Base-by-base conservation (phyloP, 2,329 filamentous ascomycete genomes). In the Falciphora oryzae region DNA sequence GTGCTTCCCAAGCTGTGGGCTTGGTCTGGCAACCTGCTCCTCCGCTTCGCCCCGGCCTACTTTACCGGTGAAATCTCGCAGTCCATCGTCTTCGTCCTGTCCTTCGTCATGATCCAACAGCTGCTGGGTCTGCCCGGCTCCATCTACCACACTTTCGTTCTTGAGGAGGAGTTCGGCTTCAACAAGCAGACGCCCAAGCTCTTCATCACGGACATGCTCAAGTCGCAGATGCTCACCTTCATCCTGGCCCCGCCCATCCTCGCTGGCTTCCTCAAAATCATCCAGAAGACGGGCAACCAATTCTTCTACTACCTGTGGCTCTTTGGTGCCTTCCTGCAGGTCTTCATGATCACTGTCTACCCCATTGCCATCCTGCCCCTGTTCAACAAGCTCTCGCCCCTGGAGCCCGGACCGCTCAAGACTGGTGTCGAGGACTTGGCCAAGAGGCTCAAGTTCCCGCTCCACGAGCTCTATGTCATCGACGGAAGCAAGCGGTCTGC, bases 281-380 rank as follows among this genome's bases (percentile, higher is more conserved):
- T 99, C 72, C 89, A 97, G 78, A 91, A 90, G 80, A 97, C 96
- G 16, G 95, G 95, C 69, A 91, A 90, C 74, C 86, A 89, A 74
- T 99, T 99, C 84, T 97, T 98, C 83, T 96, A 96, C 81, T 99
- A 97, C 76, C 87, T 99, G 65, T 99, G 94, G 93, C 79, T 95
- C 66, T 98, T 99, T 73, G 89, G 91, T 70, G 88, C 96, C 66
- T 89, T 86, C 65, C 86, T 99, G 57, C 95, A 98, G 79, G 84
- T 98, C 68, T 94, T 95, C 76, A 93, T 92, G 79, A 97, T 97
- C 73, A 97, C 95, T 59, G 90, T 97, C 75, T 99, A 97, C 79
- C 95, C 95, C 1, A 92, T 97, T 72, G 88, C 90, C 68, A 98
- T 99, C 70, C 85, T 97, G 60, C 95, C 95, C 3, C 79, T 99